Percentiles rank a stretch among this genome's conserved stretches.
Evolutionary conservation across 1,284 basidiomycete genomes (phyloP).

Genomic region (Entoloma clypeatum): DNA sequence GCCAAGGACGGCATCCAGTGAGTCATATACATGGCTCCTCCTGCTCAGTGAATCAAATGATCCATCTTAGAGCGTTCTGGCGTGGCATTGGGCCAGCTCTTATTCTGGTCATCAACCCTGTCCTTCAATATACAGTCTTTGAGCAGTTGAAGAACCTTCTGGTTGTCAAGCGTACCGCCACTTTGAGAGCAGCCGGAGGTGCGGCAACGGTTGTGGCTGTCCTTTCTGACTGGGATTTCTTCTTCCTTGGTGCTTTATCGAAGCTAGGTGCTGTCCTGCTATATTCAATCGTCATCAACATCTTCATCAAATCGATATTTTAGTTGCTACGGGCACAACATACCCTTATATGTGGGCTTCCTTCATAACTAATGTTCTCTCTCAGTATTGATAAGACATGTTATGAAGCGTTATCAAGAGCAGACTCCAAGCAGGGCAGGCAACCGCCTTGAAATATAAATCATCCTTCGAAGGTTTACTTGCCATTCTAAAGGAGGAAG

Average conservation of each 20-base stretch:
- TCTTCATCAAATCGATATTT: conserved; percentile 3
- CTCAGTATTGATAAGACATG: too few species aligned
- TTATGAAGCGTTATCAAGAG: conserved; percentile 87
- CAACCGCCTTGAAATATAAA: conserved; percentile 59
- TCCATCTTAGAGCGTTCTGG: conserved; percentile 69
- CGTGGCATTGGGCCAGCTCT: conserved; percentile 95
- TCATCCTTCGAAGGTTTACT: conserved; percentile 69
- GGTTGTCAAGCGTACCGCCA: conserved; percentile 55
- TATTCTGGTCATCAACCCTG: conserved; percentile 92
- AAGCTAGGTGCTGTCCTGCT: conserved; percentile 63
- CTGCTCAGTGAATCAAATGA: neutral
- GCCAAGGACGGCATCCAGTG: conserved; percentile 68
- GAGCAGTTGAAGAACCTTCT: conserved; percentile 82
- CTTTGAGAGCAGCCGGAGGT: conserved; percentile 44
- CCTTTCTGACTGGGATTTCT: conserved; percentile 84
- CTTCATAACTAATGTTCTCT: neutral
- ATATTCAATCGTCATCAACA: neutral
- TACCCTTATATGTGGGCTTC: conserved; percentile 74
- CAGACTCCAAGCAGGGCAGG: conserved; percentile 74
- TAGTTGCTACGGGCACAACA: conserved; percentile 71
- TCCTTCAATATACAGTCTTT: conserved; percentile 86
- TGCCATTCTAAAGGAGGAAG: conserved; percentile 74
- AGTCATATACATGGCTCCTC: conserved; percentile 9
- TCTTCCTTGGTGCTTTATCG: conserved; percentile 83
- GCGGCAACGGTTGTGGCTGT: conserved; percentile 42